phyloP scores from a whole-genome alignment of 306 rosid genomes.

The Dryas drummondii region DNA sequence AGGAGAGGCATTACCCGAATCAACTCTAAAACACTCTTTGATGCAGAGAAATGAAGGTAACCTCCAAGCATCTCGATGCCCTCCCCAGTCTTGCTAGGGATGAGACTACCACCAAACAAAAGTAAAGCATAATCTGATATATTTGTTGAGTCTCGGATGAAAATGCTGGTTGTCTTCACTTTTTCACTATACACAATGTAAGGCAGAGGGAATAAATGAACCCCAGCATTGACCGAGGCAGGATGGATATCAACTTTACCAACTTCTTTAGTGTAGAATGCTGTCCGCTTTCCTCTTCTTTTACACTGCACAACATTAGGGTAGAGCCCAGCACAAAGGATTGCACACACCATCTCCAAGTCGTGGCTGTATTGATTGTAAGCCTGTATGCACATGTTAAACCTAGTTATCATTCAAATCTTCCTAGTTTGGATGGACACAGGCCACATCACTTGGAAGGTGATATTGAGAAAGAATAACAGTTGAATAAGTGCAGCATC shows the following conservation, averaged over 20 bases:
- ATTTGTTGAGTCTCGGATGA: slow-evolving; percentile 79
- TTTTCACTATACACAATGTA: slow-evolving; percentile 95
- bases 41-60: slow-evolving; percentile 93
- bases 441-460: not conserved
- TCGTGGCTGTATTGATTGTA: slow-evolving; percentile 85
- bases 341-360: slow-evolving; percentile 94
- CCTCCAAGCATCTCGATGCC: slow-evolving; percentile 99
- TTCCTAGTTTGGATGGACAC: slow-evolving; percentile 9
- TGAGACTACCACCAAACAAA: slow-evolving; percentile 83
- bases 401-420: slow-evolving; percentile 18
- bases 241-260: slow-evolving; percentile 97
- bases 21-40: slow-evolving; percentile 76
- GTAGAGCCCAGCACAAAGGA: slow-evolving; percentile 91
- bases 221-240: slow-evolving; percentile 89
- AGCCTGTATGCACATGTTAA: slow-evolving; percentile 52
- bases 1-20: slow-evolving; percentile 57
- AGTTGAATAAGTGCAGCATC: not conserved
- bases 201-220: slow-evolving; percentile 91
- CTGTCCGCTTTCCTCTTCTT: slow-evolving; percentile 82
- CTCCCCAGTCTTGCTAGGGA: slow-evolving; percentile 64
- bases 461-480: not conserved
- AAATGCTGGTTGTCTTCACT: slow-evolving; percentile 80
- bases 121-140: slow-evolving; percentile 91
- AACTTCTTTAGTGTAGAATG: slow-evolving; percentile 87
- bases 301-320: slow-evolving; percentile 98